Percentiles rank a stretch among this genome's conserved stretches.
Evolutionary conservation across 805 yeast species (phyloP).

Genomic region (Wickerhamiella musiphila): DNA sequence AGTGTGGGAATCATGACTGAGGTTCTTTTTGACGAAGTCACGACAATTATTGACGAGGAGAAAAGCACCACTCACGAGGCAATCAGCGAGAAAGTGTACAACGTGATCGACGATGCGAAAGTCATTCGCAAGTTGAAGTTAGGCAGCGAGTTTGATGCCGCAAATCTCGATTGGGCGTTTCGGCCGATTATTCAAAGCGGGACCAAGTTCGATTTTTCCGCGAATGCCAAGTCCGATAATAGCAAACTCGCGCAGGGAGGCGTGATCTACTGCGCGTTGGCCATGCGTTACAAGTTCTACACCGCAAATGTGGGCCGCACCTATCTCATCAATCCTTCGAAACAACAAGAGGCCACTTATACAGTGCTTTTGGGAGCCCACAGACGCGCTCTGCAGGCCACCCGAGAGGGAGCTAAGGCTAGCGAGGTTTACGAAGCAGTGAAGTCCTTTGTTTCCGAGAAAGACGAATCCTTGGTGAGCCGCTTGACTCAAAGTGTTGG

Average conservation of each 20-base stretch:
- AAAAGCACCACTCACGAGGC: conserved; percentile 52
- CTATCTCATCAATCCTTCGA: conserved; percentile 75
- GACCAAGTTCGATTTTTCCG: conserved; percentile 64
- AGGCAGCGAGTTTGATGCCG: conserved; percentile 56
- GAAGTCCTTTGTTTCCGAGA: conserved; percentile 37
- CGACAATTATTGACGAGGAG: conserved; percentile 74
- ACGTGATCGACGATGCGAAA: conserved; percentile 61
- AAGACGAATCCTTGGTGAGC: conserved; percentile 44
- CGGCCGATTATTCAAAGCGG: conserved; percentile 85
- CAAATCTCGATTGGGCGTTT: conserved; percentile 80
- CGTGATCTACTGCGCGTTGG: conserved; percentile 67
- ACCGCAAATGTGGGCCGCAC: conserved; percentile 81
- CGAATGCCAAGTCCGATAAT: conserved; percentile 62
- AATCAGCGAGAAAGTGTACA: conserved; percentile 60
- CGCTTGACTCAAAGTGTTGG: conserved; percentile 69
- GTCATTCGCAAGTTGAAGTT: conserved; percentile 43
- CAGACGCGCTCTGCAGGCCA: conserved; percentile 37
- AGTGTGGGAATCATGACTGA: conserved; percentile 60
- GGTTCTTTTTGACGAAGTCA: conserved; percentile 73
- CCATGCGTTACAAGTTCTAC: conserved; percentile 73
- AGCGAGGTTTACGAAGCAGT: conserved; percentile 50
- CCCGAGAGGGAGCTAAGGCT: conserved; percentile 56
- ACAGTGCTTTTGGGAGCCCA: conserved; percentile 60
- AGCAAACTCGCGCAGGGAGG: conserved; percentile 54
- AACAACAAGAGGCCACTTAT: conserved; percentile 61